Evolutionary conservation across 805 yeast species (phyloP).

Genomic region (Allodekkera sacchari): DNA sequence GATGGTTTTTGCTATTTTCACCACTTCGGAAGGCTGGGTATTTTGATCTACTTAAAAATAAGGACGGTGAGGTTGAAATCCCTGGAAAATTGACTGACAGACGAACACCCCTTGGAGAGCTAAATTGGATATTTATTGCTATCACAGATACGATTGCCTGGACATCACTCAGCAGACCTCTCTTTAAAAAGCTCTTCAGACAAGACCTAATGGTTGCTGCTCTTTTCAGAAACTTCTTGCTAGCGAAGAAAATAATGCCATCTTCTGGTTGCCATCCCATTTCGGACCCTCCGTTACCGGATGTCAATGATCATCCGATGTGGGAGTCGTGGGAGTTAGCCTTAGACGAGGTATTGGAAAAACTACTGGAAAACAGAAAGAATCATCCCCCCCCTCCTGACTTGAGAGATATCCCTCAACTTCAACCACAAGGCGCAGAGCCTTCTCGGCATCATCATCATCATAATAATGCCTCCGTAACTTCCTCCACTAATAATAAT

Average conservation of each 20-base stretch:
- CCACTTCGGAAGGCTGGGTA: slow-evolving; percentile 48
- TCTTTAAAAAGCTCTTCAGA: slow-evolving; percentile 83
- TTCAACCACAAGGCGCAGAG: slow-evolving; percentile 17
- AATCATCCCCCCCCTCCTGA: slow-evolving; percentile 17
- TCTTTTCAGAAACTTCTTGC: slow-evolving; percentile 79
- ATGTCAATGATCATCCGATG: slow-evolving; percentile 76
- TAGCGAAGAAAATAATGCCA: slow-evolving; percentile 93
- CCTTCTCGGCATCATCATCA: slow-evolving; percentile 2
- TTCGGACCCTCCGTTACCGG: slow-evolving; percentile 89
- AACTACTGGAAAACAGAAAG: slow-evolving; percentile 38
- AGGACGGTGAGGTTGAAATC: slow-evolving; percentile 53
- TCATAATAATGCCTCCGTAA: background rate
- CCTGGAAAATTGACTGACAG: slow-evolving; percentile 92
- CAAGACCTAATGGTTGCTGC: slow-evolving; percentile 98
- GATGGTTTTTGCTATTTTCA: slow-evolving; percentile 84
- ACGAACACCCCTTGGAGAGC: slow-evolving; percentile 90
- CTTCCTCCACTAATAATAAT: background rate
- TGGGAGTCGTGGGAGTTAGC: slow-evolving; percentile 99
- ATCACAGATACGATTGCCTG: slow-evolving; percentile 97
- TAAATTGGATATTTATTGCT: slow-evolving; percentile 97
- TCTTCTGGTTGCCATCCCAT: slow-evolving; percentile 89
- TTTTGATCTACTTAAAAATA: slow-evolving; percentile 38
- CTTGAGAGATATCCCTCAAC: slow-evolving; percentile 22
- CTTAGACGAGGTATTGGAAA: slow-evolving; percentile 83
- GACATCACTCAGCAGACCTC: slow-evolving; percentile 81